phyloP scores from a whole-genome alignment of 768 basidiomycete genomes.

The Lentinula lateritia region DNA sequence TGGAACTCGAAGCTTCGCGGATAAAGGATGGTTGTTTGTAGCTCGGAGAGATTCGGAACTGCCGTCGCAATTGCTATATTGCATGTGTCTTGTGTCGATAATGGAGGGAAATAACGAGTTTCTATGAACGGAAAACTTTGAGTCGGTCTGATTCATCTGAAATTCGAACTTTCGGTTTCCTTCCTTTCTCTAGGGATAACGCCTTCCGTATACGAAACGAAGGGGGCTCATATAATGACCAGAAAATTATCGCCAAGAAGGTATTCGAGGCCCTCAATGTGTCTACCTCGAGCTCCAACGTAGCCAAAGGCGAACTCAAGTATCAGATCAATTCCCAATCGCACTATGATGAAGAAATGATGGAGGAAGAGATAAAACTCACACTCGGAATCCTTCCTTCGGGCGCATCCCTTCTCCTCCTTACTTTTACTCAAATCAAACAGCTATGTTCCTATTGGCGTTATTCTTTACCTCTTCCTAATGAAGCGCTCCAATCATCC shows the following conservation, averaged over 20 bases:
- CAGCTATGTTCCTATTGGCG: not conserved
- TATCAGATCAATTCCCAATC: not conserved
- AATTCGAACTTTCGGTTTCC: not conserved
- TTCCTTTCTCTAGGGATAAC: not conserved
- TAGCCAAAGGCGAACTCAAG: not conserved
- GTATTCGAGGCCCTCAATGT: not conserved
- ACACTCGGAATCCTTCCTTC: constrained; percentile 1
- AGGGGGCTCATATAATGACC: not conserved
- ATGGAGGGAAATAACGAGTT: not conserved
- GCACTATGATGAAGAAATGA: not conserved
- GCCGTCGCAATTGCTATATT: not conserved
- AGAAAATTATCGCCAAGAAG: not conserved
- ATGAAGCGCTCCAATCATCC: not conserved
- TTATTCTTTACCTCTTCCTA: not conserved
- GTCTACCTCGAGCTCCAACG: not conserved
- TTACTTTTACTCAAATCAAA: not conserved
- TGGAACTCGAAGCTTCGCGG: not conserved
- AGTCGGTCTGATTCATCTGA: not conserved
- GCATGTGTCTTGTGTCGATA: not conserved
- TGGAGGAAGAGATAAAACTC: not conserved
- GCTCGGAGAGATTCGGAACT: not conserved
- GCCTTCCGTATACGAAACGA: not conserved
- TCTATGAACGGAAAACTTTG: not conserved
- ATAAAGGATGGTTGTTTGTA: not conserved
- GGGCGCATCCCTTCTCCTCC: constrained; percentile 1